Base-by-base conservation (phyloP, 139 green algal genomes). In the Coelastrella sp. region DNA sequence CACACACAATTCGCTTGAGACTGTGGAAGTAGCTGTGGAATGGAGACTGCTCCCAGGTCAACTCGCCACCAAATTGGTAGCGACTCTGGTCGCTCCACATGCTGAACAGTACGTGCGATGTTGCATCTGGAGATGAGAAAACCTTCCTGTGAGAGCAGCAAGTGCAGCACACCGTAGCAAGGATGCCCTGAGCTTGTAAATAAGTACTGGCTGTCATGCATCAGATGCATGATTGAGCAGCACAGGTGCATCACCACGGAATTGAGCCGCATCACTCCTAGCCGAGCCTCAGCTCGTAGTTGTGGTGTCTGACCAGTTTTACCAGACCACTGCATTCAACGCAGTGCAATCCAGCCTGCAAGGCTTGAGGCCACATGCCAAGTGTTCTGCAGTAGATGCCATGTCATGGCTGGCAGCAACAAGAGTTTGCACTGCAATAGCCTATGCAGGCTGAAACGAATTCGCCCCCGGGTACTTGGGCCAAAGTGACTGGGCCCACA, bases 1-100 rank as follows among this genome's bases (percentile, higher is more conserved):
- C 78, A 6, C 78, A 83, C 35, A 63, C 35, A 24, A 83, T 83
- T 6, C 78, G 78, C 65, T 20, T 61, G 11, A 83, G 15, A 12
- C 49, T 58, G 78, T 24, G 35, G 49, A 83, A 83, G 35, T 83
- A 63, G 35, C 78, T 83, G 78, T 66, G n/a, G 49, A 27, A 83
- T 24, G 78, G 78, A 19, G 78, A 63, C 17, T 83, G 12, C 25
- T 57, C 14, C 14, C 8, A 66, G 78, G 22, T 11, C 7, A 63
- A 12, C 49, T 65, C 49, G 35, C 78, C 78, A 63, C 78, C 78
- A 63, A 83, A 83, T 10, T 83, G 35, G 49, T 66, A 27, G 0
- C 14, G 11, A 49, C 78, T 83, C 14, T 83, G 11, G 14, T 83
- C 78, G 49, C 17, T 83, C 78, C 78, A 83, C 78, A 83, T 83